A percentile compares a stretch with the other conserved stretches of the same genome.
Evolutionary conservation across 768 basidiomycete genomes (phyloP).

Genomic region (Rickenella mellea): DNA sequence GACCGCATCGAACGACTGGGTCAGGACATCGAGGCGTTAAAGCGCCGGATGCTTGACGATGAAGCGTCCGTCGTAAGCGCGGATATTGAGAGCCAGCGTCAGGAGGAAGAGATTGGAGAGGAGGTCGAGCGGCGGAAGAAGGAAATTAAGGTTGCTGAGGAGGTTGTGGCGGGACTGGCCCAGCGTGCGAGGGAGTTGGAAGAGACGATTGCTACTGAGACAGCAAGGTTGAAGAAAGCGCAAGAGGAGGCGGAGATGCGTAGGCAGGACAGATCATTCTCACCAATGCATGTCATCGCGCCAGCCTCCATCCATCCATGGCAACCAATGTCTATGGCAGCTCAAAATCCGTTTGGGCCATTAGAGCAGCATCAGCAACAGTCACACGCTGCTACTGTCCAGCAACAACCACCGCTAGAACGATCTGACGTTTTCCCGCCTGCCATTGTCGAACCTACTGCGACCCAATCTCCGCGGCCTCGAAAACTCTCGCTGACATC

Average conservation of each 20-base stretch:
- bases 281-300: slow-evolving; percentile 18
- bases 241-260: slow-evolving; percentile 48
- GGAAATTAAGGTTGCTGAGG: slow-evolving; percentile 60
- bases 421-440: background rate
- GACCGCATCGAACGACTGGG: slow-evolving; percentile 51
- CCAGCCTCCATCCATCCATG: slow-evolving; percentile 10
- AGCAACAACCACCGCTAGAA: background rate
- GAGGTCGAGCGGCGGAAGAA: slow-evolving; percentile 46
- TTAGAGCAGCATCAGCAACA: too few relatives aligned
- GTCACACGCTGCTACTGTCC: background rate
- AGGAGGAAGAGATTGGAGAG: slow-evolving; percentile 33
- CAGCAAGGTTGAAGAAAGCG: slow-evolving; percentile 45
- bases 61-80: slow-evolving; percentile 32
- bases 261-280: slow-evolving; percentile 32
- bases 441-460: background rate
- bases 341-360: too few relatives aligned
- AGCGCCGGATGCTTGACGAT: slow-evolving; percentile 46
- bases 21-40: slow-evolving; percentile 48
- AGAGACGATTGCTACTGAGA: slow-evolving; percentile 54
- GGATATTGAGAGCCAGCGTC: slow-evolving; percentile 30
- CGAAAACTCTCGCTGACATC: slow-evolving; percentile 5
- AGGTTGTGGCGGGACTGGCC: slow-evolving; percentile 51
- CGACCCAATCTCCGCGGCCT: background rate
- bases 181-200: slow-evolving; percentile 67
- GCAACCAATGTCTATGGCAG: too few relatives aligned